These are phyloP conservation scores for Scutellaria minor DNA, from an alignment of 257 asterid species.

Conservation along the genomic window DNA sequence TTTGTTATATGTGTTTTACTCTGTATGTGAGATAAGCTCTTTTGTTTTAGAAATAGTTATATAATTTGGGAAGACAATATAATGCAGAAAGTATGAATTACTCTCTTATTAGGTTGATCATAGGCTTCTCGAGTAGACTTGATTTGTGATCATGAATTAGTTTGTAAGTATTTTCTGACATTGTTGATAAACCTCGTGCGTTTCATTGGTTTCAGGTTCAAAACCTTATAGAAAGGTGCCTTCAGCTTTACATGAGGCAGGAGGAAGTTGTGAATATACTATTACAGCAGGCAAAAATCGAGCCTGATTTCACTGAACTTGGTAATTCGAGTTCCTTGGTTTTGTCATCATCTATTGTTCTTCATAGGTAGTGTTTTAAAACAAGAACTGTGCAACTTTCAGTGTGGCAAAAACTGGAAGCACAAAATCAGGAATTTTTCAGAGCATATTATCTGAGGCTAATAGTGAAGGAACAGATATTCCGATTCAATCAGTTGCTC, in stretches of 20 bases:
- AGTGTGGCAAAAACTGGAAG: constrained; percentile 92
- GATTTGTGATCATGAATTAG: no score
- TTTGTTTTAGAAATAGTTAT: background rate
- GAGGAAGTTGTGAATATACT: constrained; percentile 73
- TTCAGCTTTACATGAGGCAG: constrained; percentile 88
- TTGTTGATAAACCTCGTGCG: constrained; percentile 10
- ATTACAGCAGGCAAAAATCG: constrained; percentile 72
- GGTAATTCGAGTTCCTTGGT: constrained; percentile 49
- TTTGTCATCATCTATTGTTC: background rate
- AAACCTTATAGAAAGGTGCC: constrained; percentile 87
- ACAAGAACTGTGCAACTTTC: constrained; percentile 37
- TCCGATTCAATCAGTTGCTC: constrained; percentile 64
- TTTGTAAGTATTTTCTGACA: background rate
- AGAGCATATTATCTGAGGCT: constrained; percentile 67
- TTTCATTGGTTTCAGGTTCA: constrained; percentile 64
- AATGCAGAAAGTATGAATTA: background rate
- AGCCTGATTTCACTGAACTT: constrained; percentile 83
- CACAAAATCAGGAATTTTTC: constrained; percentile 79
- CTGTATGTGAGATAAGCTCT: background rate
- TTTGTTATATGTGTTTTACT: background rate
- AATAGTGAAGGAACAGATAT: constrained; percentile 71
- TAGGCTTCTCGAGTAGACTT: no score
- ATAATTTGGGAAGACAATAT: background rate
- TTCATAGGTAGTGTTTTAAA: background rate
- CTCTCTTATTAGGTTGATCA: background rate